Percentiles rank a stretch among this genome's conserved stretches.
Conservation (phyloP, 169 alveolate species). For the Plasmodium yoelii region DNA sequence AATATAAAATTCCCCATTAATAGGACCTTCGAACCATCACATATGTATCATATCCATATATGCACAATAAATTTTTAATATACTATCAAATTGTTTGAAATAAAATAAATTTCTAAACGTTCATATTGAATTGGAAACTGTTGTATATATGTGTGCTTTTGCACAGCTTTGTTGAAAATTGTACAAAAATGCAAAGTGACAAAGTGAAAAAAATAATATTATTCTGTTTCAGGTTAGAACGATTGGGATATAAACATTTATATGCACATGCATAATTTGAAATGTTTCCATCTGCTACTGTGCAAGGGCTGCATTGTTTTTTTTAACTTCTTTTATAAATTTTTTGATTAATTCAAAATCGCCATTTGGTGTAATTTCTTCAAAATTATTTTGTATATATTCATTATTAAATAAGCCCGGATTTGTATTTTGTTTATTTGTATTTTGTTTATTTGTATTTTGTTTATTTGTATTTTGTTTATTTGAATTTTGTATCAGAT, state of each 20-base stretch:
- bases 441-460: not conserved
- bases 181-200: too few relatives aligned
- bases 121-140: too few relatives aligned
- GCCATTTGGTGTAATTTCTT: slow-evolving; percentile 1
- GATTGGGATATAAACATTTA: not conserved
- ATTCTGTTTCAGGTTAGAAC: too few relatives aligned
- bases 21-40: too few relatives aligned
- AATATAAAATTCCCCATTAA: too few relatives aligned
- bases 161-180: not conserved
- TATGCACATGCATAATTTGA: not conserved
- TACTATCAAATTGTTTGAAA: too few relatives aligned
- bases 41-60: too few relatives aligned
- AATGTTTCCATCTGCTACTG: not conserved
- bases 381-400: not conserved
- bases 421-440: not conserved
- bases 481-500: not conserved
- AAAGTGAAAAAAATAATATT: too few relatives aligned
- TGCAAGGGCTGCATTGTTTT: not conserved
- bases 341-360: slow-evolving; percentile 34
- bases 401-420: not conserved
- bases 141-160: not conserved
- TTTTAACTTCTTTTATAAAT: slow-evolving; percentile 39
- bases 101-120: too few relatives aligned
- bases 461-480: not conserved
- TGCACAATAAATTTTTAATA: too few relatives aligned